Evolutionary conservation across 345 rosid genomes (phyloP).

Genomic region (Eucalyptus regnans): DNA sequence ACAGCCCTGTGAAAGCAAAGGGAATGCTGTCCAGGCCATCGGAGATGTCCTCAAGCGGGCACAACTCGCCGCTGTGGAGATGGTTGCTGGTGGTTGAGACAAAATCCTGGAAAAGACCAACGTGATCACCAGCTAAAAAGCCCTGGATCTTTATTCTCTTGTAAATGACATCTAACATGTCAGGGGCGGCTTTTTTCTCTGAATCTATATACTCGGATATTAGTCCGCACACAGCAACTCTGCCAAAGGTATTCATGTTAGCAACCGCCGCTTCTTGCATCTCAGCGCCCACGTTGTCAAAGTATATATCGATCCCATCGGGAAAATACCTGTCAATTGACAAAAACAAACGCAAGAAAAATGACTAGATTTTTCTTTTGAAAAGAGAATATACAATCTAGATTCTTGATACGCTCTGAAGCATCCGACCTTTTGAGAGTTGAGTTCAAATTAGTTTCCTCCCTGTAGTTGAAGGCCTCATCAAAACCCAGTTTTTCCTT

Average conservation of each 20-base stretch:
- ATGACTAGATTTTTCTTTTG: background rate
- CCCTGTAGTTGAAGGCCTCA: conserved; percentile 44
- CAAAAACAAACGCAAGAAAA: background rate
- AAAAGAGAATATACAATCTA: background rate
- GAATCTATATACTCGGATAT: conserved; percentile 29
- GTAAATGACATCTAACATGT: conserved; percentile 29
- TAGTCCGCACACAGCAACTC: conserved; percentile 40
- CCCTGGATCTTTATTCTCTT: conserved; percentile 44
- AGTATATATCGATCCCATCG: conserved; percentile 46
- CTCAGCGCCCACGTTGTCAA: conserved; percentile 47
- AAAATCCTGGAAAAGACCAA: conserved; percentile 14
- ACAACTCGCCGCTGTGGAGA: conserved; percentile 10
- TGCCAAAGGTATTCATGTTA: conserved; percentile 36
- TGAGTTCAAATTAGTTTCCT: conserved; percentile 22
- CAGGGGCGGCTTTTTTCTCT: conserved; percentile 18
- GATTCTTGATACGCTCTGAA: background rate
- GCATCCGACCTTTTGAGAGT: conserved; percentile 13
- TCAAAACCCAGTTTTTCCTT: conserved; percentile 45
- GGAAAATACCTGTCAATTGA: conserved; percentile 28
- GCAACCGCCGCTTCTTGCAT: conserved; percentile 41
- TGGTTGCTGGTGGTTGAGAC: conserved; percentile 20
- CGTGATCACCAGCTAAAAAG: conserved; percentile 22
- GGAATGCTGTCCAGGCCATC: conserved; percentile 36
- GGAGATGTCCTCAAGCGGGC: conserved; percentile 32
- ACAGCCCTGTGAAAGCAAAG: conserved; percentile 27